Evolutionary conservation across 148 eudicot species (phyloP).

Genomic region (Amaranthus hypochondriacus): DNA sequence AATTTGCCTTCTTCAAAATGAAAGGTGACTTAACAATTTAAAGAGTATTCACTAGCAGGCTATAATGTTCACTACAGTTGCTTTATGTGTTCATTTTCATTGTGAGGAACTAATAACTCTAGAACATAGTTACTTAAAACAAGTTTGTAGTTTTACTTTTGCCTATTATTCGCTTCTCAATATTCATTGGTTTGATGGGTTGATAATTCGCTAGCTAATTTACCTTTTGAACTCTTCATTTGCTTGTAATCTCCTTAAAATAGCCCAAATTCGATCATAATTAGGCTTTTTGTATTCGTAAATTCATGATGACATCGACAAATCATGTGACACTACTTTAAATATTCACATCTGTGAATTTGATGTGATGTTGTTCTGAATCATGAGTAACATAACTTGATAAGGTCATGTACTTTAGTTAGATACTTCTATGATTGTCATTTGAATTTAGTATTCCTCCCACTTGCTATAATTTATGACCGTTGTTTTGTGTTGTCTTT

Average conservation of each 20-base stretch:
- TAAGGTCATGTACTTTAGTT: neutral
- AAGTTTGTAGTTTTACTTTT: neutral
- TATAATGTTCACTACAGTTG: neutral
- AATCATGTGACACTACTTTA: no score
- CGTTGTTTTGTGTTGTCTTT: neutral
- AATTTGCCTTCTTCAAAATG: neutral
- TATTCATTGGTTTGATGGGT: neutral
- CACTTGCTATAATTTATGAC: neutral
- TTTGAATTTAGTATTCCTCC: neutral
- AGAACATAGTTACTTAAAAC: neutral
- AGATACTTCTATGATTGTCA: neutral
- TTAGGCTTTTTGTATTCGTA: no score
- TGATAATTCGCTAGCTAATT: no score
- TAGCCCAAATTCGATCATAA: no score
- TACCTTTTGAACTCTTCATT: no score
- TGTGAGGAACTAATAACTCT: neutral
- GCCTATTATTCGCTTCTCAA: neutral
- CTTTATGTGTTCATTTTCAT: neutral
- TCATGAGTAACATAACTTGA: neutral
- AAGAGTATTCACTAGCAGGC: neutral
- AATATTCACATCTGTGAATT: neutral
- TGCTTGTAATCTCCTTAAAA: no score
- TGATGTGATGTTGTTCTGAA: neutral
- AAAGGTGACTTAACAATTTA: neutral
- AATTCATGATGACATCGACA: no score